phyloP scores from a whole-genome alignment of 257 asterid species.

The Schizonepeta tenuifolia region DNA sequence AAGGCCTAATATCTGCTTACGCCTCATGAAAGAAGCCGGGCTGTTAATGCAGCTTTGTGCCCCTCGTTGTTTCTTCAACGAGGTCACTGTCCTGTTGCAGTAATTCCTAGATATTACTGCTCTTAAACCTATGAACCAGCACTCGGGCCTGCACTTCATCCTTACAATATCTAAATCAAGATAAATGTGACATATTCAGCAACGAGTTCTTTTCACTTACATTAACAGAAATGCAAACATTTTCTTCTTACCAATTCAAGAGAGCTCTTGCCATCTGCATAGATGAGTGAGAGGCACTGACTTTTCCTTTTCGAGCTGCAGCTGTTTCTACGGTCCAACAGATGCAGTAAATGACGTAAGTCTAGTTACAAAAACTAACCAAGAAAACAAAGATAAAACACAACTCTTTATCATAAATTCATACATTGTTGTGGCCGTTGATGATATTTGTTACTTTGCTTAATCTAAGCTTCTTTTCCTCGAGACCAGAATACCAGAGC shows the following conservation, averaged over 20 bases:
- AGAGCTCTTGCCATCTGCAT: constrained; percentile 30
- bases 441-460: constrained; percentile 31
- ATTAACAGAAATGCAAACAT: neutral
- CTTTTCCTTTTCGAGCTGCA: constrained; percentile 31
- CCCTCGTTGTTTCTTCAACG: constrained; percentile 20
- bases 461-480: constrained; percentile 32
- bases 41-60: constrained; percentile 33
- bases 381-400: neutral
- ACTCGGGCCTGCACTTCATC: constrained; percentile 33
- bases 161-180: constrained; percentile 33
- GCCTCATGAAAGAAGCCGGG: constrained; percentile 33
- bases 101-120: constrained; percentile 24
- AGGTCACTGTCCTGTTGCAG: neutral
- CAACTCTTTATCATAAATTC: neutral
- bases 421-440: constrained; percentile 26
- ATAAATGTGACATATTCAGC: neutral
- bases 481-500: constrained; percentile 31
- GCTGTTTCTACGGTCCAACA: constrained; percentile 11
- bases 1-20: constrained; percentile 32
- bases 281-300: constrained; percentile 34
- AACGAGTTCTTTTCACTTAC: neutral
- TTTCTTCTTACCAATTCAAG: constrained; percentile 26
- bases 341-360: neutral
- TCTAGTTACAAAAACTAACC: neutral
- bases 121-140: constrained; percentile 27